These are phyloP conservation scores for Phytophthora melonis DNA, from an alignment of 352 stramenopile species.

Conservation along the genomic window DNA sequence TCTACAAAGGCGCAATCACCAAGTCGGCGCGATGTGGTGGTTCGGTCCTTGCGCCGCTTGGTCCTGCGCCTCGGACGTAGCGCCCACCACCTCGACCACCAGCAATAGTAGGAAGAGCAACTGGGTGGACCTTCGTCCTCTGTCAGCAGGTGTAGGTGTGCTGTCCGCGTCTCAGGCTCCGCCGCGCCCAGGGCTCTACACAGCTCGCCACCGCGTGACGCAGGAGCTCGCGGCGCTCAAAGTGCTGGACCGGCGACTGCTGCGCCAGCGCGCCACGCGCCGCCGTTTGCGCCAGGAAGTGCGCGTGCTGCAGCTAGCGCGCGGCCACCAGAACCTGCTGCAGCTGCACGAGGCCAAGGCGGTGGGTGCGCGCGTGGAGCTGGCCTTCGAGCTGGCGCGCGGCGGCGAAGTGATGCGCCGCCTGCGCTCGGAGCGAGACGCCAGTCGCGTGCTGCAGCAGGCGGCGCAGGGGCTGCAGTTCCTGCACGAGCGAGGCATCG, in stretches of 20 bases:
- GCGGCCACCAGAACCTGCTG: conserved; percentile 70
- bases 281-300: conserved; percentile 80
- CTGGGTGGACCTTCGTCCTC: conserved; percentile 62
- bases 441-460: conserved; percentile 59
- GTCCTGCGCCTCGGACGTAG: conserved; percentile 54
- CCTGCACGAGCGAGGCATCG: conserved; percentile 57
- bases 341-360: conserved; percentile 72
- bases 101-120: conserved; percentile 20
- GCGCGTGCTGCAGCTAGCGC: conserved; percentile 54
- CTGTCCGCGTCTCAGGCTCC: conserved; percentile 6
- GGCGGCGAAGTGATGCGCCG: conserved; percentile 69
- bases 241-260: conserved; percentile 65
- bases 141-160: conserved; percentile 26
- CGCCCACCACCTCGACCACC: not conserved
- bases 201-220: conserved; percentile 56
- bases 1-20: not conserved
- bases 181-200: conserved; percentile 66
- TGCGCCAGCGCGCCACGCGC: conserved; percentile 51
- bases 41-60: conserved; percentile 64
- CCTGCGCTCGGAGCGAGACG: conserved; percentile 63
- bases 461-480: conserved; percentile 60
- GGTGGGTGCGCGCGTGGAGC: conserved; percentile 56
- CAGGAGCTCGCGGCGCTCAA: conserved; percentile 81
- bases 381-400: conserved; percentile 80
- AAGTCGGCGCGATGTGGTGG: conserved; percentile 60